Evolutionary conservation across 768 basidiomycete genomes (phyloP).

Genomic region (Boletales sp.): DNA sequence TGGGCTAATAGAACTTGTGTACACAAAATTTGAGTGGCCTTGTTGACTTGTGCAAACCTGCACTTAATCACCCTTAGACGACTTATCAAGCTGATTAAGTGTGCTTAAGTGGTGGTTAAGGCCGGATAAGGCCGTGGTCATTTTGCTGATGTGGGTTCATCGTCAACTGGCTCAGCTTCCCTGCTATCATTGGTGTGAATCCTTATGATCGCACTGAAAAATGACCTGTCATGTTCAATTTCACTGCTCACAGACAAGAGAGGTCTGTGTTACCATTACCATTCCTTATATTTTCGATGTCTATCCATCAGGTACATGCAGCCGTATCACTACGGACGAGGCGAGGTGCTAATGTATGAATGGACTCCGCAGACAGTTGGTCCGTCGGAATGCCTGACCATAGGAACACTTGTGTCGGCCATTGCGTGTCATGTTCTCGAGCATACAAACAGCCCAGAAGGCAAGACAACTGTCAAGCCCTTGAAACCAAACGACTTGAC

Average conservation of each 20-base stretch:
- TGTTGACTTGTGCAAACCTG: too few species aligned
- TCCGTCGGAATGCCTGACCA: constrained; percentile 51
- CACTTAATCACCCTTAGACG: too few species aligned
- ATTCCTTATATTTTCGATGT: constrained; percentile 30
- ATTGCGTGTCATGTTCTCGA: constrained; percentile 49
- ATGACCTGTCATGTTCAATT: constrained; percentile 56
- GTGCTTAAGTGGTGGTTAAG: too few species aligned
- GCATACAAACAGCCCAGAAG: constrained; percentile 15
- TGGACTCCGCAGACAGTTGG: constrained; percentile 40
- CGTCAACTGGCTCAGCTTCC: constrained; percentile 43
- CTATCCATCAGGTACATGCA: constrained; percentile 21
- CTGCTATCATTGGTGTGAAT: constrained; percentile 65
- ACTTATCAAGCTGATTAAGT: too few species aligned
- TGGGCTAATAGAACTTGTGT: too few species aligned
- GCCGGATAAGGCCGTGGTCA: too few species aligned
- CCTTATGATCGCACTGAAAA: constrained; percentile 59
- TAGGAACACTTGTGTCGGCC: constrained; percentile 68
- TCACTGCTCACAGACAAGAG: constrained; percentile 33
- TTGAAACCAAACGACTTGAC: constrained; percentile 72
- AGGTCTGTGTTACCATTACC: constrained; percentile 9
- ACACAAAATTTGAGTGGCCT: too few species aligned
- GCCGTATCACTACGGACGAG: background rate
- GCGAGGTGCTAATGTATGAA: background rate
- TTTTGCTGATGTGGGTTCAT: constrained; percentile 6
- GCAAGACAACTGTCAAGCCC: constrained; percentile 47